Evolutionary conservation across 2,329 filamentous ascomycete species (phyloP).

Genomic region (Colletotrichum filicis): DNA sequence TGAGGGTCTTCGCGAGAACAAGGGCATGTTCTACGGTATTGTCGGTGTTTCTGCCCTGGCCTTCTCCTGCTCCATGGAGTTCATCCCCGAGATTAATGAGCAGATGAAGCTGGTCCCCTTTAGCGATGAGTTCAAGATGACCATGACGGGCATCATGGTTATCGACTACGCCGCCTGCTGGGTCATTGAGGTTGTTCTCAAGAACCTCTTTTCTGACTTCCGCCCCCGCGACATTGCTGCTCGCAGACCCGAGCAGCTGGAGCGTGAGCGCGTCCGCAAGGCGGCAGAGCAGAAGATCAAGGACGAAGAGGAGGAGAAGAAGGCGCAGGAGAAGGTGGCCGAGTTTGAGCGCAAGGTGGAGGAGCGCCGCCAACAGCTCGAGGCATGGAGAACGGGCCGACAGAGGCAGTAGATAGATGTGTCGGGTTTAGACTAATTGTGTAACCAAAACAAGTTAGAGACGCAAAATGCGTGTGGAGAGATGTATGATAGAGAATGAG

Average conservation of each 20-base stretch:
- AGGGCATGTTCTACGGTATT: slow-evolving; percentile 98
- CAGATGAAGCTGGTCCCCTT: slow-evolving; percentile 94
- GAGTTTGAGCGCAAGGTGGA: slow-evolving; percentile 69
- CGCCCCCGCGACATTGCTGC: slow-evolving; percentile 93
- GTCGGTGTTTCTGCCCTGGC: slow-evolving; percentile 89
- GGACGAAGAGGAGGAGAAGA: slow-evolving; percentile 63
- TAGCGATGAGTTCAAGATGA: slow-evolving; percentile 86
- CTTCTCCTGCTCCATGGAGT: slow-evolving; percentile 94
- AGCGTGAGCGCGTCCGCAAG: slow-evolving; percentile 78
- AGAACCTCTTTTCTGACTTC: slow-evolving; percentile 89
- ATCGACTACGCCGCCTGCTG: slow-evolving; percentile 90
- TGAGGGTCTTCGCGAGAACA: slow-evolving; percentile 94
- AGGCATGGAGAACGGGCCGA: slow-evolving; percentile 56
- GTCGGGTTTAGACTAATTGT: slow-evolving; percentile 6
- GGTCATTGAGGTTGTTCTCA: slow-evolving; percentile 86
- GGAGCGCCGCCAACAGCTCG: slow-evolving; percentile 59
- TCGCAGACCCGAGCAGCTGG: slow-evolving; percentile 86
- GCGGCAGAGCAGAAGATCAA: slow-evolving; percentile 63
- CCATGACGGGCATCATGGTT: slow-evolving; percentile 86
- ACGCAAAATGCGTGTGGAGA: not conserved
- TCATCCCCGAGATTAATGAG: slow-evolving; percentile 94
- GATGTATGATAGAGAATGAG: slow-evolving; percentile 6
- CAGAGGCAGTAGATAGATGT: slow-evolving; percentile 35
- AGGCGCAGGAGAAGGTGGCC: slow-evolving; percentile 64
- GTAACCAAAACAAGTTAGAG: not conserved